phyloP scores from a whole-genome alignment of 2,329 filamentous ascomycete species.

The Cytospora leucostoma region DNA sequence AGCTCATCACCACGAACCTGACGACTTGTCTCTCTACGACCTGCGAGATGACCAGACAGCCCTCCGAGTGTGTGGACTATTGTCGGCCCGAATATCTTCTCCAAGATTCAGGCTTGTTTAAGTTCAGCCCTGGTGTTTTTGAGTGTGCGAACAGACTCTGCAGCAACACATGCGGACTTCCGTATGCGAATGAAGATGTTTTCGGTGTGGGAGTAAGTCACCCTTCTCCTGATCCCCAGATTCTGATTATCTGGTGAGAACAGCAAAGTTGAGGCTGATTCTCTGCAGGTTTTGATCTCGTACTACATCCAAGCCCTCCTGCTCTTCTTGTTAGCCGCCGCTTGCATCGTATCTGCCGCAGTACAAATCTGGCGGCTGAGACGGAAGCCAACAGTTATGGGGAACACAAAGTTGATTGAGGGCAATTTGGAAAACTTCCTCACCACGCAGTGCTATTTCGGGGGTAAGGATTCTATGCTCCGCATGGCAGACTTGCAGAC shows the following conservation, averaged over 20 bases:
- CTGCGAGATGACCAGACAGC: neutral
- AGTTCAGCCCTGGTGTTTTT: neutral
- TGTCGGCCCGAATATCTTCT: neutral
- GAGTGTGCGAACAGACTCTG: neutral
- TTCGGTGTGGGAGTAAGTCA: neutral
- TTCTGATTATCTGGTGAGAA: neutral
- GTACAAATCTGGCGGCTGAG: neutral
- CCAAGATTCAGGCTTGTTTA: neutral
- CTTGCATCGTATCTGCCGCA: neutral
- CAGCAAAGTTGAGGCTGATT: neutral
- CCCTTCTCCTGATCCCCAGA: neutral
- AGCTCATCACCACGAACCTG: neutral
- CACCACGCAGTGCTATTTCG: neutral
- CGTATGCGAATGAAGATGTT: neutral
- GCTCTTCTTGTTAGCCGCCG: neutral
- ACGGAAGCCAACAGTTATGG: neutral
- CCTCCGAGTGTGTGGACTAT: neutral
- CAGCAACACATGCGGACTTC: neutral
- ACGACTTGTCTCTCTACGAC: neutral
- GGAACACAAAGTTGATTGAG: neutral
- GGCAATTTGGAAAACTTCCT: neutral
- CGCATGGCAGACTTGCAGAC: no score
- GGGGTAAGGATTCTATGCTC: neutral
- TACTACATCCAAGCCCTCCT: neutral
- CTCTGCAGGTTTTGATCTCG: neutral